phyloP scores from a whole-genome alignment of 169 alveolate species.

The Plasmodium gallinaceum region DNA sequence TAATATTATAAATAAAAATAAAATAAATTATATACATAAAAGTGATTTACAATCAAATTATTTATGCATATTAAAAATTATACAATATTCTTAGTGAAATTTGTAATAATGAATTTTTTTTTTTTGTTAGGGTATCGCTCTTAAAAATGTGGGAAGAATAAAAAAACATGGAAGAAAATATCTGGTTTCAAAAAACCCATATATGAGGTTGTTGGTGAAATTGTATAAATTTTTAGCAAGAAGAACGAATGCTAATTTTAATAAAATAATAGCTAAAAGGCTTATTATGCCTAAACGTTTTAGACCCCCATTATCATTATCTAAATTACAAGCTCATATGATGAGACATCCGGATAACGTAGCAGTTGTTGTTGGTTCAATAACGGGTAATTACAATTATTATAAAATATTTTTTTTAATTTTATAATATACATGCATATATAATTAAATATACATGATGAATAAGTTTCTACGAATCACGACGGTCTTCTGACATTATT shows the following conservation, averaged over 20 bases:
- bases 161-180: constrained; percentile 92
- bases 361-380: constrained; percentile 97
- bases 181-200: constrained; percentile 92
- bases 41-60: too few relatives aligned
- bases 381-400: constrained; percentile 89
- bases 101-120: constrained; percentile 2
- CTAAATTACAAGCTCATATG: constrained; percentile 94
- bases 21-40: too few relatives aligned
- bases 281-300: constrained; percentile 93
- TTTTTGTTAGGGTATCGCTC: constrained; percentile 90
- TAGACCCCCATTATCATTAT: constrained; percentile 95
- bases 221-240: constrained; percentile 94
- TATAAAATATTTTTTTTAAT: not conserved
- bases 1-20: too few relatives aligned
- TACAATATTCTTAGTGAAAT: too few relatives aligned
- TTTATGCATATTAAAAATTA: too few relatives aligned
- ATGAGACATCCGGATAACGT: constrained; percentile 90
- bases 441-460: constrained; percentile 77
- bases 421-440: constrained; percentile 2
- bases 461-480: constrained; percentile 85
- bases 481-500: constrained; percentile 90
- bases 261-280: constrained; percentile 93
- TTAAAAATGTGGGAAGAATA: constrained; percentile 92
- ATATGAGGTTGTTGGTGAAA: constrained; percentile 90
- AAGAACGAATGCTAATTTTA: constrained; percentile 94